A percentile compares a stretch with the other conserved stretches of the same genome.
Conservation (phyloP, 352 stramenopile genomes). For the Poterioochromonas sp. region DNA sequence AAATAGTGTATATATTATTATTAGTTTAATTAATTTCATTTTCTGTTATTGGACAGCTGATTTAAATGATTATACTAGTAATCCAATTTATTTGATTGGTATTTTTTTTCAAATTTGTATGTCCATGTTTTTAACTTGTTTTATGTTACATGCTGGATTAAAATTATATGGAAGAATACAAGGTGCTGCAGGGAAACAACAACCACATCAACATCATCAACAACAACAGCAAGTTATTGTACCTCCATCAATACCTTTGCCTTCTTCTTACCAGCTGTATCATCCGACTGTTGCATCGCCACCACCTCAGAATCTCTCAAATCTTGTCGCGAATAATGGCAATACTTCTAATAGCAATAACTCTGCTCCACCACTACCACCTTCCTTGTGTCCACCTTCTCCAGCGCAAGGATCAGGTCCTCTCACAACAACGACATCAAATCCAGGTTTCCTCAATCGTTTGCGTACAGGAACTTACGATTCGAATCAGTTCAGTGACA, state of each 20-base stretch:
- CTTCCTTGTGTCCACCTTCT: too few relatives aligned
- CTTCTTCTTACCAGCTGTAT: too few relatives aligned
- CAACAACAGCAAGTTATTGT: background rate
- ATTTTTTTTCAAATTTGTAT: slow-evolving; percentile 21
- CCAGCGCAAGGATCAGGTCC: too few relatives aligned
- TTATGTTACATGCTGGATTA: slow-evolving; percentile 4
- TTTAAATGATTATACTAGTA: background rate
- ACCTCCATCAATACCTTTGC: too few relatives aligned
- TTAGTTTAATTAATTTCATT: slow-evolving; percentile 19
- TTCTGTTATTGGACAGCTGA: background rate
- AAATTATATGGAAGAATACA: background rate
- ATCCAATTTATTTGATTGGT: background rate
- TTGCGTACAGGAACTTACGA: background rate
- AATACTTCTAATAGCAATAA: too few relatives aligned
- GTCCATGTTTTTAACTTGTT: background rate
- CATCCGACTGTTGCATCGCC: too few relatives aligned
- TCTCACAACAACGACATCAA: background rate
- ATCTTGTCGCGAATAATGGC: background rate
- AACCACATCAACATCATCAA: background rate
- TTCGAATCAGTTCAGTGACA: background rate
- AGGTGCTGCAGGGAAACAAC: background rate
- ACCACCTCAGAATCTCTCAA: too few relatives aligned
- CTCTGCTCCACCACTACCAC: too few relatives aligned
- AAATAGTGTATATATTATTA: background rate
- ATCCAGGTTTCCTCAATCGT: background rate